phyloP scores from a whole-genome alignment of 2,329 filamentous ascomycete genomes.

The Apiospora rasikravindrae region DNA sequence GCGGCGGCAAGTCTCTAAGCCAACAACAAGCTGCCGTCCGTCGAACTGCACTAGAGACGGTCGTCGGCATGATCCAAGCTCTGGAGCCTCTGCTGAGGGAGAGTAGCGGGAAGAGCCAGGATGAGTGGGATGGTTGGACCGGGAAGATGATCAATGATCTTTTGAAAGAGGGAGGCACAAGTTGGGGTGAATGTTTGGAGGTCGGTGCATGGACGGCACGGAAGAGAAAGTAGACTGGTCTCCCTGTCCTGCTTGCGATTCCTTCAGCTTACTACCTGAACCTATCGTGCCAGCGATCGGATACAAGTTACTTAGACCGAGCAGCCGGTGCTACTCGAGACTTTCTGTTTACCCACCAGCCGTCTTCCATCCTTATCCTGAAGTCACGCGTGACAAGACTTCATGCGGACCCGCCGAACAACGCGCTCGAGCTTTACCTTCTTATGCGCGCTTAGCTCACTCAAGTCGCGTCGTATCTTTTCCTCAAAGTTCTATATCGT shows the following conservation, averaged over 20 bases:
- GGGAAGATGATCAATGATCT: constrained; percentile 85
- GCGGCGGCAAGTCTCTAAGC: constrained; percentile 60
- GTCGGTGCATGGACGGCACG: constrained; percentile 89
- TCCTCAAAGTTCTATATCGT: constrained; percentile 82
- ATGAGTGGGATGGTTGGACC: constrained; percentile 93
- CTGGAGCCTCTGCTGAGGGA: constrained; percentile 84
- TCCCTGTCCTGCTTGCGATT: constrained; percentile 22
- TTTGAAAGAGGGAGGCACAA: constrained; percentile 77
- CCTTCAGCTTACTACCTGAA: constrained; percentile 24
- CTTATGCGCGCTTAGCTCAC: background rate
- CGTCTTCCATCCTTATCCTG: background rate
- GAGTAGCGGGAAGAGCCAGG: constrained; percentile 82
- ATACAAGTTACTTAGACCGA: background rate
- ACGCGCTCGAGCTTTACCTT: background rate
- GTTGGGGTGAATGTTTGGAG: constrained; percentile 84
- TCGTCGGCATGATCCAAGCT: constrained; percentile 83
- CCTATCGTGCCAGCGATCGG: constrained; percentile 20
- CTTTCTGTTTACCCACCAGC: background rate
- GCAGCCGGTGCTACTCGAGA: background rate
- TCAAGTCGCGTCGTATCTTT: constrained; percentile 69
- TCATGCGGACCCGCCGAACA: background rate
- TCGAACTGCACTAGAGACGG: constrained; percentile 78
- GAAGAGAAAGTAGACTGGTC: constrained; percentile 57
- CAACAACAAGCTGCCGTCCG: constrained; percentile 75
- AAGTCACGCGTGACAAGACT: background rate